Base-by-base conservation (phyloP, 805 yeast genomes). In the Kodamaea jinghongensis region DNA sequence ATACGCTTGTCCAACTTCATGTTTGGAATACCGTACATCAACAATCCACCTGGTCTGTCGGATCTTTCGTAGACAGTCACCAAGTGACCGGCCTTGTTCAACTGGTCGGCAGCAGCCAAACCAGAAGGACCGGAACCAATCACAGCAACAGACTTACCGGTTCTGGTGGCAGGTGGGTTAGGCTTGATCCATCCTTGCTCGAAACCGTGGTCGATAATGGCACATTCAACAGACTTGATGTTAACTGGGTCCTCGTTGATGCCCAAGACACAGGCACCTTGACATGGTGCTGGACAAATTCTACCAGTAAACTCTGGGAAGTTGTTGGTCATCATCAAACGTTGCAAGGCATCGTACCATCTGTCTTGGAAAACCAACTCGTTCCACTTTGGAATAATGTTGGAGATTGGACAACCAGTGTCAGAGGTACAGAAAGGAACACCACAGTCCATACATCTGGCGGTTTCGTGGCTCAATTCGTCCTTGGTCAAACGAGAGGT, bases 361-460 rank as follows among this genome's bases (percentile, higher is more conserved):
- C 91, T 81, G 65, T 88, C 91, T 64, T 89, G 79, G 79, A 89
- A 91, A 13, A 91, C 96, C 51, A 93, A 77, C 62, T 90, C 98
- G 64, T 91, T 93, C 91, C 96, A 93, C 68, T 91, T 90, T 48
- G 99, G 99, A 71, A 91, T 91, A 53, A 91, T 82, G 67, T 91
- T 91, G 39, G 97, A 89, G 50, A 91, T 85, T 39, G 99, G 99
- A 71, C 99, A 91, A 44, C 99, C 99, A 31, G 96, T 86, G 64
- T 91, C 98, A 34, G 96, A 84, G 58, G 91, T 95, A 75, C 99
- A 91, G 79, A 91, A 91, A 43, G 99, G 99, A 54, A 93, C 95
- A 73, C 99, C 99, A 75, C 99, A 91, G 68, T 91, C 98, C 96
- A 93, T 91, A 76, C 99, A 91, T 66, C 99, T 81, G 11, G 98